Base-by-base conservation (phyloP, 257 asterid species). In the Solanum piurae region DNA sequence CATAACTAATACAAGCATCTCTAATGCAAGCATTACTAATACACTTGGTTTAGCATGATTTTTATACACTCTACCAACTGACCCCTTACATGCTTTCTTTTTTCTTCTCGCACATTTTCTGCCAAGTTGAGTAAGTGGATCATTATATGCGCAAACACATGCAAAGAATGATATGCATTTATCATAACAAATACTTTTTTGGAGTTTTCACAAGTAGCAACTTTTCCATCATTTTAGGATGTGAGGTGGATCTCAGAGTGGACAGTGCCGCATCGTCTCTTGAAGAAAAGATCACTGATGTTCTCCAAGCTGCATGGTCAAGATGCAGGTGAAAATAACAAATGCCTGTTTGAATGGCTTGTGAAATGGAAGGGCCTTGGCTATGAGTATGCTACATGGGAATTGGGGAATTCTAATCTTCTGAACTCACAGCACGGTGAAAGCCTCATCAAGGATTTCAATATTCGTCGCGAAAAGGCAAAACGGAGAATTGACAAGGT, bases 281-380 rank as follows among this genome's bases (percentile, higher is more conserved):
- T 95, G 82, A 85, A 83, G 90, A 95, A 90, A 92, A 90, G 97
- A 91, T 52, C 90, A 60, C 75, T 94, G 88, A 83, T 40, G 27
- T 80, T 86, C 40, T 58, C 69, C 83, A 64, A 73, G 58, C 89
- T 31, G 55, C 89, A 91, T 85, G 91, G 91, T 71, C 87, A 88
- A 16, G 88, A 92, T 55, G 21, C 90, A 73, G 87, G 86, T 86
- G 91, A 60, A 85, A 90, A 91, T 72, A 88, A 86, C 66, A 90
- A 86, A 25, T 91, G 95, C 89, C 90, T 90, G 74, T 89, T 42
- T 58, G 98, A 95, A 88, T 95, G 98, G 96, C 95, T 95, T 90
- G 95, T 95, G 87, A 94, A 93, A 90, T 95, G 98, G 98, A 42
- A 83, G 88, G 94, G 93, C 90, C 97, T 94, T 90, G 91, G 77